A percentile compares a stretch with the other conserved stretches of the same genome.
Conservation (phyloP, 208 protist species). For the Trypanosoma grayi region DNA sequence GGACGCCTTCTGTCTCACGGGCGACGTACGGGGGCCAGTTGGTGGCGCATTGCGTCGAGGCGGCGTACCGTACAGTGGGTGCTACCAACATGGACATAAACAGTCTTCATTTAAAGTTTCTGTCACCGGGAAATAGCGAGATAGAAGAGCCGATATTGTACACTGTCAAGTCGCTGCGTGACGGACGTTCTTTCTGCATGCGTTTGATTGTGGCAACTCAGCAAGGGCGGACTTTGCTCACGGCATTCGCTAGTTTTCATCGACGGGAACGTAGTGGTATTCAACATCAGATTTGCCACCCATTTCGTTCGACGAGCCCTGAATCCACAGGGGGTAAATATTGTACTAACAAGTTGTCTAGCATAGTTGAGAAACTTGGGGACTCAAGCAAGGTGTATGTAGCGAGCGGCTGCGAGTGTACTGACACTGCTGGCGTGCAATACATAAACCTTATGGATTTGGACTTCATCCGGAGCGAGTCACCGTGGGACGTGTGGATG, state of each 20-base stretch:
- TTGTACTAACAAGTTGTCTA: too few relatives aligned
- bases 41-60: constrained; percentile 39
- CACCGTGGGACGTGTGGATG: constrained; percentile 29
- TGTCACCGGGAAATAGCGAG: constrained; percentile 24
- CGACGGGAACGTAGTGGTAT: constrained; percentile 15
- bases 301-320: background rate
- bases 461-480: background rate
- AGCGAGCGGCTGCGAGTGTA: too few relatives aligned
- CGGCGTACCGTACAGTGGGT: constrained; percentile 35
- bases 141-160: constrained; percentile 25
- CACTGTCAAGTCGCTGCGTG: constrained; percentile 24
- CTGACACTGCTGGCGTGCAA: constrained; percentile 2
- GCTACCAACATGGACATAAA: constrained; percentile 23
- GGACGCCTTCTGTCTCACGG: constrained; percentile 22
- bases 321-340: background rate
- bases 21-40: constrained; percentile 52
- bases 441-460: constrained; percentile 21
- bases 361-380: too few relatives aligned
- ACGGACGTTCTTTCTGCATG: constrained; percentile 30
- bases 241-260: constrained; percentile 38
- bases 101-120: constrained; percentile 47
- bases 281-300: constrained; percentile 27
- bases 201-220: constrained; percentile 31
- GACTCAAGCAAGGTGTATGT: too few relatives aligned
- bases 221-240: constrained; percentile 13